Base-by-base conservation (phyloP, 441 rosid species). In the Erysimum cheiri region DNA sequence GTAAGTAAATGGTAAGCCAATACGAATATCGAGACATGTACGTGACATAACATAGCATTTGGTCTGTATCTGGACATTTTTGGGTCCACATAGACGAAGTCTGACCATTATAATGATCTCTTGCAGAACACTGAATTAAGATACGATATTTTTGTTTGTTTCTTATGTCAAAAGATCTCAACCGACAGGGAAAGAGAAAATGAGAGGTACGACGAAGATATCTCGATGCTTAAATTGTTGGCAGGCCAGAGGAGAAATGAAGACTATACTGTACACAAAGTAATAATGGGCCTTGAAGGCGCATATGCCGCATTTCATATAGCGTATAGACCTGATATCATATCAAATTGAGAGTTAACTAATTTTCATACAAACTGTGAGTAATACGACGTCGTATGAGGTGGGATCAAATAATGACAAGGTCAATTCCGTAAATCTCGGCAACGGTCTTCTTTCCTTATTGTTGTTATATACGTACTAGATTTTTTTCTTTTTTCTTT, bases 361-460 rank as follows among this genome's bases (percentile, higher is more conserved):
- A 31, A 31, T 4, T 31, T 31, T 31, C 33, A 31, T 31, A 31
- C n/a, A n/a, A 1, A 26, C 6, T 4, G 22, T 9, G 0, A 31
- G 31, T 3, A 2, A 54, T 11, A 69, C 71, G 72, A 11, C 67
- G 72, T 26, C 68, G 72, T 52, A n/a, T 3, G 2, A 0, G 3
- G 1, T 0, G 8, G 32, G n/a, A 24, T 13, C 43, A 37, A 52
- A 62, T 61, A 37, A 28, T 13, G 32, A 13, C 55, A 61, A 78
- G 85, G 90, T 15, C 70, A 79, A 10, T 50, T 69, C 57, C 72
- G 89, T 84, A 71, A 79, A 71, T 85, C 60, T 43, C 12, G 32
- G 13, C 67, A 79, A 79, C 85, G 84, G 78, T 80, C 54, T 64
- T 3, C 6, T 22, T 22, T 22, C 32, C 32, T 29, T 29, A 29